Conservation (phyloP, 228 moss, liverwort and hornwort genomes). For the Sphagnum magellanicum region DNA sequence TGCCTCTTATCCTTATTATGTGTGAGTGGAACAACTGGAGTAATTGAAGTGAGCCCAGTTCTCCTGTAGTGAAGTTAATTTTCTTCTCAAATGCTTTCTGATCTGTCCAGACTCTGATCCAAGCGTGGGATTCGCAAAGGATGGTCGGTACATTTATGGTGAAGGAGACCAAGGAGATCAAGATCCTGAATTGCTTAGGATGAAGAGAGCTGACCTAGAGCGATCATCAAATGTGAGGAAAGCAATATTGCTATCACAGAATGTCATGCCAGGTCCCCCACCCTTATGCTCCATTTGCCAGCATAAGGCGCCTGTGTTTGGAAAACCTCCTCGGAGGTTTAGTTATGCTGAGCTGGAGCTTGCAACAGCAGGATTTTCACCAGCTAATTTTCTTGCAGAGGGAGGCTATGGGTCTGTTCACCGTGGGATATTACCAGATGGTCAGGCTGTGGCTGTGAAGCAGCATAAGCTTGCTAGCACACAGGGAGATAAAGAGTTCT, state of each 20-base stretch:
- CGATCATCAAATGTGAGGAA: constrained; percentile 3
- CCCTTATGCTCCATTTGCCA: constrained; percentile 61
- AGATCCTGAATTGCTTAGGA: constrained; percentile 19
- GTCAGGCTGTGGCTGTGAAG: constrained; percentile 70
- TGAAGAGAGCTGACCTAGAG: not conserved
- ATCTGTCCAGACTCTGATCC: too few relatives aligned
- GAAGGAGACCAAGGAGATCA: constrained; percentile 39
- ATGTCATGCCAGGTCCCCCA: constrained; percentile 47
- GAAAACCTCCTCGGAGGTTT: constrained; percentile 52
- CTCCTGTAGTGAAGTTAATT: too few relatives aligned
- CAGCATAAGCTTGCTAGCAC: constrained; percentile 70
- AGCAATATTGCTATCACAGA: constrained; percentile 31
- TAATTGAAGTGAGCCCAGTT: too few relatives aligned
- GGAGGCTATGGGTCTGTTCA: constrained; percentile 74
- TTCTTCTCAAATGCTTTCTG: too few relatives aligned
- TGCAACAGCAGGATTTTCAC: constrained; percentile 55
- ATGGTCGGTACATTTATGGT: not conserved
- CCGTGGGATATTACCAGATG: constrained; percentile 44
- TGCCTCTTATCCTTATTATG: too few relatives aligned
- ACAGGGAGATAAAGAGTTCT: constrained; percentile 73
- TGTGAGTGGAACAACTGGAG: too few relatives aligned
- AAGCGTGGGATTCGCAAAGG: too few relatives aligned
- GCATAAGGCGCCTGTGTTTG: constrained; percentile 54
- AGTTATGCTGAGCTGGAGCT: constrained; percentile 47
- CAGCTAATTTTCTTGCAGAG: constrained; percentile 58